These are phyloP conservation scores for Trametes cingulata DNA, from an alignment of 768 basidiomycete species.

Conservation along the genomic window DNA sequence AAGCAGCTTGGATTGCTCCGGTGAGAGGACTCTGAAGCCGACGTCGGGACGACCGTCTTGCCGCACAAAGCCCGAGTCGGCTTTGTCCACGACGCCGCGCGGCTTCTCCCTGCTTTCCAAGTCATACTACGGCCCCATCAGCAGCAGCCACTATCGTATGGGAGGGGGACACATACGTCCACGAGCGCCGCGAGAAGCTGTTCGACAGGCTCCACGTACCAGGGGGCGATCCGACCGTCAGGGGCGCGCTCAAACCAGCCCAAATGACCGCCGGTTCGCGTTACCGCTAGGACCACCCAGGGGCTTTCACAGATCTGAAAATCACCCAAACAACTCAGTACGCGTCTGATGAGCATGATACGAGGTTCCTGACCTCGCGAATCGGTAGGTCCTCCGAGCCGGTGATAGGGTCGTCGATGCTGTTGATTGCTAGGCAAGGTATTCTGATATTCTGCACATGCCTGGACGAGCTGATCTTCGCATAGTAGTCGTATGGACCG, in stretches of 20 bases:
- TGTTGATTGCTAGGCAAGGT: constrained; percentile 26
- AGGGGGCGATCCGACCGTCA: constrained; percentile 18
- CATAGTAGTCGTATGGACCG: constrained; percentile 23
- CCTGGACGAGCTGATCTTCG: constrained; percentile 16
- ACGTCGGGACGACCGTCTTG: constrained; percentile 23
- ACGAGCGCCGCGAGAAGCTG: constrained; percentile 26
- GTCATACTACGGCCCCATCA: constrained; percentile 16
- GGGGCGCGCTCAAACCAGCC: constrained; percentile 26
- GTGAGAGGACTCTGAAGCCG: constrained; percentile 19
- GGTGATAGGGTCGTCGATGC: constrained; percentile 26
- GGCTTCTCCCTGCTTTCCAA: constrained; percentile 6
- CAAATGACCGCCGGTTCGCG: constrained; percentile 26
- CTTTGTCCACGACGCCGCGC: background rate
- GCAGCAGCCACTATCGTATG: background rate
- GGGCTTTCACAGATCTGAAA: constrained; percentile 18
- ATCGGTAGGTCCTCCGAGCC: constrained; percentile 13
- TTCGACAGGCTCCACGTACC: constrained; percentile 26
- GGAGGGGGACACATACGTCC: constrained; percentile 15
- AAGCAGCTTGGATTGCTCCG: constrained; percentile 12
- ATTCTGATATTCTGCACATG: constrained; percentile 16
- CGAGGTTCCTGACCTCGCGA: constrained; percentile 8
- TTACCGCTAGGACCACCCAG: constrained; percentile 24
- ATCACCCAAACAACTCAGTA: no score
- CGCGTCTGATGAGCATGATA: background rate
- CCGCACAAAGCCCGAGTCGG: constrained; percentile 11